Base-by-base conservation (phyloP, 306 rosid genomes). In the Malus orientalis region DNA sequence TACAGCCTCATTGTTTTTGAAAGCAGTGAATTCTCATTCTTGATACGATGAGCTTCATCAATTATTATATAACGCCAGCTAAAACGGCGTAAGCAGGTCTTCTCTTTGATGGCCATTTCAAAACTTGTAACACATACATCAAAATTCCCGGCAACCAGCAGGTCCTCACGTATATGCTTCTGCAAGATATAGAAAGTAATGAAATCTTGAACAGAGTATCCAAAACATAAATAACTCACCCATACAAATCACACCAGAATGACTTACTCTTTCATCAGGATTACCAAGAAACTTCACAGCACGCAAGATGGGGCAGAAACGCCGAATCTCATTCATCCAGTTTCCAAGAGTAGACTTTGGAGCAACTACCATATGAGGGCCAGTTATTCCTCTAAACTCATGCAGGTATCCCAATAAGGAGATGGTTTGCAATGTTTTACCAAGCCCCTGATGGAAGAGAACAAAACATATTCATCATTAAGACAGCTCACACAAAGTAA, bases 361-460 rank as follows among this genome's bases (percentile, higher is more conserved):
- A 53, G 99, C 99, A 85, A 95, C 97, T 66, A 95, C 99, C 99
- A 95, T 95, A 86, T 92, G 99, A 76, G 99, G 99, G 14, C 99
- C 97, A 15, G 78, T 88, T 59, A 95, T 91, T 75, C 97, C 97
- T 81, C 97, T 91, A 81, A 90, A 95, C 87, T 95, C 99, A 22
- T 95, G 93, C 78, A 95, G 85, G 81, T 95, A 95, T 55, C 97
- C 99, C 85, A 95, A 33, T 83, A 95, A 85, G 71, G 99, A 95
- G 80, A 95, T 95, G 71, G 99, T 92, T 86, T 92, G 99, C 82
- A 95, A 77, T 18, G 99, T 95, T 87, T 95, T 95, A 38, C 99
- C 99, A 67, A 95, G 99, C 61, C 99, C 97, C 99, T 95, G 83
- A 32, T 25, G 47, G 9, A 23, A 78, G 80, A 59, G 71, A 71